Conservation (phyloP, 164 flowering plant genomes). For the Vitis labrusca region DNA sequence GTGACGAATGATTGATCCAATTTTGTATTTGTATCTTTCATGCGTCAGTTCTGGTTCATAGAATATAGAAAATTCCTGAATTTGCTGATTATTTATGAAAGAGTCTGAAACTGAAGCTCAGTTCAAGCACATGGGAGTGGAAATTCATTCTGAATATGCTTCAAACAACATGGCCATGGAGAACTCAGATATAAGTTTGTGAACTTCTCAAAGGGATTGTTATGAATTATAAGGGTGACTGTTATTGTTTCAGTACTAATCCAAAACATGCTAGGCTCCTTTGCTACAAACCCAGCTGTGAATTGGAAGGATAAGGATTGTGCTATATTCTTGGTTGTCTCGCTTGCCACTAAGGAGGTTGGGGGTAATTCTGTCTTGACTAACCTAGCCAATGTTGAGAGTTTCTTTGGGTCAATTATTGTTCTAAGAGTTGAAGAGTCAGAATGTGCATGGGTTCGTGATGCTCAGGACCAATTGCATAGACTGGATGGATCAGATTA, state of each 20-base stretch:
- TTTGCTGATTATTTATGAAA: no score
- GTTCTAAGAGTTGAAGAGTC: constrained; percentile 76
- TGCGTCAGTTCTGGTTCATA: no score
- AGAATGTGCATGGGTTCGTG: constrained; percentile 67
- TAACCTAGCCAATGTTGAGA: constrained; percentile 75
- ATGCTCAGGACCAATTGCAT: constrained; percentile 42
- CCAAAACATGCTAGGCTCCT: constrained; percentile 53
- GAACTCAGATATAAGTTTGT: constrained; percentile 22
- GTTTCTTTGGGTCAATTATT: constrained; percentile 64
- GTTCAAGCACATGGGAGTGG: no score
- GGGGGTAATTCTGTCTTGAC: constrained; percentile 68
- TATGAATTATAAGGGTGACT: constrained; percentile 62
- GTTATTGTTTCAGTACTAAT: constrained; percentile 63
- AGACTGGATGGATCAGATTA: no score
- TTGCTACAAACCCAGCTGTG: constrained; percentile 58
- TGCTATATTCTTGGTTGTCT: constrained; percentile 87
- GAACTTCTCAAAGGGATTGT: constrained; percentile 94
- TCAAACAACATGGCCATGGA: no score
- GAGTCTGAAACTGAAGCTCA: no score
- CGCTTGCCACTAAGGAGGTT: constrained; percentile 73
- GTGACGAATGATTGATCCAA: no score
- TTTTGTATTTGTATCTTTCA: no score
- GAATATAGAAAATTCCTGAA: no score
- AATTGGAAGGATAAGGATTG: constrained; percentile 97
- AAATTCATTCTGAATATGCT: no score